A percentile compares a stretch with the other conserved stretches of the same genome.
Conservation (phyloP, 306 rosid species). For the Mucuna pruriens region DNA sequence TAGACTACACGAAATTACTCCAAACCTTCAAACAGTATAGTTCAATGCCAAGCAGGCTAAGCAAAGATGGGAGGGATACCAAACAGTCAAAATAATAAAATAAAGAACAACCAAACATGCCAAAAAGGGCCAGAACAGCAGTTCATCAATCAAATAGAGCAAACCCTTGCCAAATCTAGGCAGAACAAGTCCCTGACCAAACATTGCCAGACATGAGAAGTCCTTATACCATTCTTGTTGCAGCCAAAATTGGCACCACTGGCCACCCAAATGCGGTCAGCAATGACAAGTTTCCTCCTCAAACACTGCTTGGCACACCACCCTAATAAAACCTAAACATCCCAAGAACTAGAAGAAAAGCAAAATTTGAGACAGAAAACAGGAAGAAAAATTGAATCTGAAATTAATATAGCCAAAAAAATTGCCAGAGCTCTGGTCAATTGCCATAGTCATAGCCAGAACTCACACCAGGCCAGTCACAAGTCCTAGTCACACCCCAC, state of each 20-base stretch:
- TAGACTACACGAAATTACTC: conserved; percentile 8
- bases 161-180: not conserved
- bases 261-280: conserved; percentile 11
- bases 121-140: not conserved
- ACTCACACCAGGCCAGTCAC: not conserved
- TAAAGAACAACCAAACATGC: conserved; percentile 15
- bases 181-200: not conserved
- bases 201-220: not conserved
- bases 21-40: not conserved
- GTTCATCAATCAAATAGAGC: not conserved
- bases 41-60: not conserved
- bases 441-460: not conserved
- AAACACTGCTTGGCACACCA: not conserved
- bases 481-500: not conserved
- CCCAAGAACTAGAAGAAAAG: not conserved
- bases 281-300: conserved; percentile 22
- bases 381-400: not conserved
- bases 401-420: not conserved
- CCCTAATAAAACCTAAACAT: conserved; percentile 1
- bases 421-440: not conserved
- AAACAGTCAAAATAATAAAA: not conserved
- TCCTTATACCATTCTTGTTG: not conserved
- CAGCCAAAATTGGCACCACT: not conserved
- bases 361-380: not conserved
- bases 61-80: not conserved